A percentile compares a stretch with the other conserved stretches of the same genome.
phyloP scores from a whole-genome alignment of 2,329 filamentous ascomycete genomes.

The Dactylellina drechsleri region DNA sequence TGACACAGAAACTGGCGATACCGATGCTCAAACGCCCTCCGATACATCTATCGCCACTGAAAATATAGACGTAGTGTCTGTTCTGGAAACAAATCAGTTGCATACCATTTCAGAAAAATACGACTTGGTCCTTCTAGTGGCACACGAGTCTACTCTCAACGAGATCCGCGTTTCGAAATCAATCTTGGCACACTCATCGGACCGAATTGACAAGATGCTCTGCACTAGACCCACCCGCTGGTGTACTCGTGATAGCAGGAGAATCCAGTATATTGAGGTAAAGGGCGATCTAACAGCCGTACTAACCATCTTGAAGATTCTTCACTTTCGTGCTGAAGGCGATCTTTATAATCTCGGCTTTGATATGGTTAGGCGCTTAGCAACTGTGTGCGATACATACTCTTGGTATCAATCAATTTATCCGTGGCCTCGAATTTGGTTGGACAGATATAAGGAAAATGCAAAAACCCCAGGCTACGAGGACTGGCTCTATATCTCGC shows the following conservation, averaged over 20 bases:
- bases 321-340: background rate
- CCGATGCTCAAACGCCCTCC: too few species aligned
- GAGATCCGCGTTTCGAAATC: constrained; percentile 1
- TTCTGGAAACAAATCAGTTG: too few species aligned
- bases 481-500: constrained; percentile 15
- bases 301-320: background rate
- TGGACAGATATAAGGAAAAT: background rate
- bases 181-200: constrained; percentile 2
- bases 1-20: too few species aligned
- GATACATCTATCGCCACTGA: too few species aligned
- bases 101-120: background rate
- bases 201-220: too few species aligned
- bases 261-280: too few species aligned
- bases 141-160: background rate
- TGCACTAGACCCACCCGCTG: too few species aligned
- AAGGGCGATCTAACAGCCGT: too few species aligned
- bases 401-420: background rate
- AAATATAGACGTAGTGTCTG: too few species aligned
- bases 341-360: constrained; percentile 8
- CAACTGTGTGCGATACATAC: background rate
- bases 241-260: too few species aligned
- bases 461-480: constrained; percentile 8
- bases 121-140: background rate
- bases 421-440: constrained; percentile 10
- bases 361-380: background rate